Base-by-base conservation (phyloP, 306 rosid species). In the Nissolia schottii region DNA sequence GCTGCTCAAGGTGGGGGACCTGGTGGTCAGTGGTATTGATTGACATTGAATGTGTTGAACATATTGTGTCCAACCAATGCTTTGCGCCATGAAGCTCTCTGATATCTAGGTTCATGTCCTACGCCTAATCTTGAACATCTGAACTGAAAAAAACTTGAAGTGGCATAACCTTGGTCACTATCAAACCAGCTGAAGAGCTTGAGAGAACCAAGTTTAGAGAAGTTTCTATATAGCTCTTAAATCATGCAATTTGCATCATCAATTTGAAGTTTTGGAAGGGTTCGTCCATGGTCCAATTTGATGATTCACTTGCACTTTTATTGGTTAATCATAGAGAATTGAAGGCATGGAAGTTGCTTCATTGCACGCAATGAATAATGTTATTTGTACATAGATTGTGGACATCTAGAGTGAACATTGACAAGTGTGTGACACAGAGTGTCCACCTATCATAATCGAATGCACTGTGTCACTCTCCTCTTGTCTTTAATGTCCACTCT, bases 1-100 rank as follows among this genome's bases (percentile, higher is more conserved):
- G 99, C 97, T 63, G 96, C 96, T 48, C 97, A 87, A 77, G 86
- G 86, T 19, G 97, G n/a, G n/a, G n/a, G 95, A 79, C 67, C 96
- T 28, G 96, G 90, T 64, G 82, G 90, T 79, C 86, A 85, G 22
- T 95, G 97, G 99, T 95, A 88, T 82, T 95, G 80, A 88, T 82
- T 95, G 80, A 87, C 68, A 72, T 59, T 64, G 51, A 27, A 53
- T 27, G 62, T 8, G 31, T 71, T 58, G 59, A 71, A 60, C 49
- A 28, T 60, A 58, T n/a, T 61, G 58, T 11, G 59, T 78, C 63
- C 43, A 53, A 41, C 81, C 15, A 15, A 29, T 11, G 55, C 77
- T 64, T 37, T 25, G 73, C 62, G 29, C 67, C 64, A 16, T 35
- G 67, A 63, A 51, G 43, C 66, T 61, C 73, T 61, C 73, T 38